These are phyloP conservation scores for Ajuga reptans DNA, from an alignment of 305 asterid species.

Conservation along the genomic window DNA sequence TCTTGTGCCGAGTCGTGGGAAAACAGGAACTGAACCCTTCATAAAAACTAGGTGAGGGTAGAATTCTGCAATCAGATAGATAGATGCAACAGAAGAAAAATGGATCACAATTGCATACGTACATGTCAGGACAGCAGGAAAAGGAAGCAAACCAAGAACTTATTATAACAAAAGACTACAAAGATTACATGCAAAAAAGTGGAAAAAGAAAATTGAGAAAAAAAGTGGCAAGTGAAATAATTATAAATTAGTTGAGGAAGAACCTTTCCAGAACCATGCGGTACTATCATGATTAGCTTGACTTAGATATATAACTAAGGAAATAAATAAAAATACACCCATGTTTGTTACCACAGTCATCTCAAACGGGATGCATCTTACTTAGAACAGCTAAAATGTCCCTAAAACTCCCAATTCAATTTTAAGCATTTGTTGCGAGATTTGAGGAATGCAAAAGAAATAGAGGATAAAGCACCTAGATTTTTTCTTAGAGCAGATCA, in stretches of 20 bases:
- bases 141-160: conserved; percentile 1
- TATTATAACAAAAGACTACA: neutral
- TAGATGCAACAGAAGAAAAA: conserved; percentile 21
- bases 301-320: neutral
- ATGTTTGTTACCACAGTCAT: neutral
- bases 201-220: neutral
- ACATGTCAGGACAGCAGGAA: conserved; percentile 3
- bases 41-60: conserved; percentile 44
- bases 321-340: neutral
- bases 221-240: neutral
- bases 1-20: conserved; percentile 91
- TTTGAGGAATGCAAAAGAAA: neutral
- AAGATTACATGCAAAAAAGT: neutral
- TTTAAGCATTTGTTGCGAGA: neutral
- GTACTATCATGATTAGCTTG: neutral
- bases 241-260: neutral
- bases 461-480: neutral
- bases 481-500: neutral
- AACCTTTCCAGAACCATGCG: conserved; percentile 2
- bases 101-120: conserved; percentile 10
- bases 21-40: conserved; percentile 97
- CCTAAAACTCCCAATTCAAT: neutral
- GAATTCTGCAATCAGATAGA: conserved; percentile 41
- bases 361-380: neutral
- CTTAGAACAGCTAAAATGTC: neutral